Conservation (phyloP, 768 basidiomycete genomes). For the Russula olivacea region DNA sequence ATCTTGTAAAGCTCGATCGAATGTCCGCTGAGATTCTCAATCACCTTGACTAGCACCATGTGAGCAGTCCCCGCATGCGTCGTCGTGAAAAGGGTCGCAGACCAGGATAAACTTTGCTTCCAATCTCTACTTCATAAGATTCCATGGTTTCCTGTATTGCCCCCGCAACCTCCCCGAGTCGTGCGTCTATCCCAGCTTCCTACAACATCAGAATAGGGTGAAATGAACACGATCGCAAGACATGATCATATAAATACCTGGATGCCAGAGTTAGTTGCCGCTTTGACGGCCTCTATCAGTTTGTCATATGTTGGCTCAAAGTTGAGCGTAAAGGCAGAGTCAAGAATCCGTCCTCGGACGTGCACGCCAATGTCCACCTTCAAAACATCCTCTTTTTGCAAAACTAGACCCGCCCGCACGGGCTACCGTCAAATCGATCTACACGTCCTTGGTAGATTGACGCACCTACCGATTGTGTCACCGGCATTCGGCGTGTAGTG, state of each 20-base stretch:
- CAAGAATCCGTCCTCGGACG: constrained; percentile 89
- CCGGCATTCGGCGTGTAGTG: constrained; percentile 96
- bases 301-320: constrained; percentile 89
- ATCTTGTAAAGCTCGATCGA: constrained; percentile 87
- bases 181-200: constrained; percentile 96
- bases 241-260: constrained; percentile 41
- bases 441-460: background rate
- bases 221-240: constrained; percentile 2
- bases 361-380: constrained; percentile 99
- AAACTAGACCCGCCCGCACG: constrained; percentile 42
- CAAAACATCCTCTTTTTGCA: constrained; percentile 78
- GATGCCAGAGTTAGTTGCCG: constrained; percentile 90
- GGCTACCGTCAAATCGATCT: background rate
- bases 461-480: constrained; percentile 64
- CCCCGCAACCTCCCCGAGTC: constrained; percentile 87
- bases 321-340: constrained; percentile 91
- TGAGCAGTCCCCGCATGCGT: constrained; percentile 16
- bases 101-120: constrained; percentile 80
- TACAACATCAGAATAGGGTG: constrained; percentile 29
- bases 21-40: constrained; percentile 91
- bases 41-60: constrained; percentile 70
- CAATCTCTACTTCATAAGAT: constrained; percentile 93
- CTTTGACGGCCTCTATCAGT: constrained; percentile 84
- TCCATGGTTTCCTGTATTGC: constrained; percentile 99
- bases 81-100: constrained; percentile 11